Evolutionary conservation across 176 grass and related monocot genomes (phyloP).

Genomic region (Zea luxurians): DNA sequence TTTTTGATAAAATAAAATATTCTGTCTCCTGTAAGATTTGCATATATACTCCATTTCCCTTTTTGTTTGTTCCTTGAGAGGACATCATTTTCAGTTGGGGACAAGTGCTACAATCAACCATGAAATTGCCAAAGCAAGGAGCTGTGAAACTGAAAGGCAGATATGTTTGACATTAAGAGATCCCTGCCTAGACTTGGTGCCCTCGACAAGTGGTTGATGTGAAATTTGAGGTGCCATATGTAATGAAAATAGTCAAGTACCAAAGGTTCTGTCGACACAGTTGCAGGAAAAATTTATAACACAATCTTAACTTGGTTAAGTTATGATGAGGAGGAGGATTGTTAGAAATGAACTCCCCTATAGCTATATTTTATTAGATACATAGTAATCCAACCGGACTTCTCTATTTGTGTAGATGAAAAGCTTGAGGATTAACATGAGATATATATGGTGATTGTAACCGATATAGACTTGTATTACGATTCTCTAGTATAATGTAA

Average conservation of each 20-base stretch:
- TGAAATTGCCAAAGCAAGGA: not conserved
- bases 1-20: not conserved
- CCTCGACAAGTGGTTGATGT: not conserved
- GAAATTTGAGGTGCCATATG: not conserved
- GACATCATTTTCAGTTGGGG: constrained; percentile 27
- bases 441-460: no score
- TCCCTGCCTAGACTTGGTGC: not conserved
- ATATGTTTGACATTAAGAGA: constrained; percentile 31
- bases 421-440: no score
- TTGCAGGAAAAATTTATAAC: no score
- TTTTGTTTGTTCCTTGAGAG: constrained; percentile 6
- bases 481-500: no score
- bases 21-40: constrained; percentile 32
- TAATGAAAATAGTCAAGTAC: constrained; percentile 12
- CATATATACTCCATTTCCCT: constrained; percentile 37
- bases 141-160: not conserved
- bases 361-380: no score
- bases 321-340: no score
- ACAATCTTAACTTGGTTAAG: no score
- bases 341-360: no score
- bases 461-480: no score
- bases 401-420: no score
- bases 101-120: not conserved
- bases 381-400: no score
- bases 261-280: not conserved